A percentile compares a stretch with the other conserved stretches of the same genome.
These are phyloP conservation scores for Penicillium lagena DNA, from an alignment of 495 filamentous ascomycete species.

Conservation along the genomic window DNA sequence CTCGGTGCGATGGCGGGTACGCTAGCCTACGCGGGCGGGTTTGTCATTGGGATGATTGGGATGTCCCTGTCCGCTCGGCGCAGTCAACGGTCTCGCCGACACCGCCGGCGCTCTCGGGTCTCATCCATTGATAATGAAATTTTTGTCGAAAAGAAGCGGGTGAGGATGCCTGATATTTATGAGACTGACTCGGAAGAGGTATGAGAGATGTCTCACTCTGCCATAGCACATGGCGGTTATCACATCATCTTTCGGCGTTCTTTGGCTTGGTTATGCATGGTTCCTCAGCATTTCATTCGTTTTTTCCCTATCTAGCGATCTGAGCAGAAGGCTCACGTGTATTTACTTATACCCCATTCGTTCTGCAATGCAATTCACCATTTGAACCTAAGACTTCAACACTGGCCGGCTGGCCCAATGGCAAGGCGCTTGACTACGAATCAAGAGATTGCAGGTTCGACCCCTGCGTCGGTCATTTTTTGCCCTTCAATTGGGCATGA, in stretches of 20 bases:
- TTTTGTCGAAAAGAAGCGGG: constrained; percentile 12
- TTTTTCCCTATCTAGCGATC: no score
- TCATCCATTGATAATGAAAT: constrained; percentile 10
- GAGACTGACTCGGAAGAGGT: constrained; percentile 4
- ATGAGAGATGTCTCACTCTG: background rate
- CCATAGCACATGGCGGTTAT: no score
- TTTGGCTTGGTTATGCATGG: no score
- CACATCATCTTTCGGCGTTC: no score
- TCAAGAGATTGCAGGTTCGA: constrained; percentile 54
- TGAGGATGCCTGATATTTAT: constrained; percentile 7
- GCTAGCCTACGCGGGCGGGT: constrained; percentile 33
- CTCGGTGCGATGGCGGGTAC: constrained; percentile 34
- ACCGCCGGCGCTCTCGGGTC: background rate
- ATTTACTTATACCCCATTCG: no score
- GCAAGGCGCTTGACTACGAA: constrained; percentile 60
- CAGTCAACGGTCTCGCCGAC: background rate
- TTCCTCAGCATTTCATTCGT: no score
- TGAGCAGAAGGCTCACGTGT: no score
- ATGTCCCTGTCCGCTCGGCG: constrained; percentile 24
- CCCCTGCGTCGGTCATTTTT: constrained; percentile 36
- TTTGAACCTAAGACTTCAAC: no score
- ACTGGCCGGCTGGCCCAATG: constrained; percentile 45
- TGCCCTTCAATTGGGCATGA: background rate
- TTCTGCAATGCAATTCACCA: no score
- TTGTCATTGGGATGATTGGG: constrained; percentile 29